Evolutionary conservation across 805 yeast species (phyloP), one percentile per base, ranked within the genome.

Genomic region (Myxozyma vanderwaltii): DNA sequence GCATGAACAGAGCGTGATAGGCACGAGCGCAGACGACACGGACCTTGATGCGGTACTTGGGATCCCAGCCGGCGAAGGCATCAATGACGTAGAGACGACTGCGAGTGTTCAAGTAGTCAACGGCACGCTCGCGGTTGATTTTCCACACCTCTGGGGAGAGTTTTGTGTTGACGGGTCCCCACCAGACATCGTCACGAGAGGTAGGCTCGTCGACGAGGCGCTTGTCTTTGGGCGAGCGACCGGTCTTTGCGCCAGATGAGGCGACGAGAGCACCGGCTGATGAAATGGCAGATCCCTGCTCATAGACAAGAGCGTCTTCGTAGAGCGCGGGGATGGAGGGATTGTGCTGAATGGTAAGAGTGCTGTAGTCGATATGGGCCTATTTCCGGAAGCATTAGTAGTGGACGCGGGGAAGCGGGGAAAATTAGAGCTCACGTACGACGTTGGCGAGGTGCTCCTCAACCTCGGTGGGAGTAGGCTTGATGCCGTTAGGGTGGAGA

Each of bases 11-110:
- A 21, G 98, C 98, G 74, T 92, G 99, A 82, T 92, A 92, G 57
- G 99, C 98, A 76, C 99, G 86, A 62, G 98, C 60, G 52, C 56
- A 54, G 55, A 54, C 58, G 43, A 54, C 55, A 43, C 51, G 51
- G 55, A 48, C 52, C 41, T 54, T 58, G 55, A 53, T 49, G 35
- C 55, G 55, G 55, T 45, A 50, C 44, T 89, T 86, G 72, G 97
- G 97, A 76, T 92, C 99, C 99, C 99, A 92, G 67, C 99, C 99
- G 49, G 98, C 99, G 74, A 76, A 92, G 12, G 98, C 98, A 73
- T 92, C 99, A 67, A 92, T 91, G 65, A 92, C 91, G 77, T 88
- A 92, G 70, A 94, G 85, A 75, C 91, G 90, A 70, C 88, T 91
- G 78, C 96, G 88, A 57, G 98, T 92, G 82, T 96, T 88, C 75